Conservation (phyloP, 805 yeast species). For the Wickerhamomyces queroliae region DNA sequence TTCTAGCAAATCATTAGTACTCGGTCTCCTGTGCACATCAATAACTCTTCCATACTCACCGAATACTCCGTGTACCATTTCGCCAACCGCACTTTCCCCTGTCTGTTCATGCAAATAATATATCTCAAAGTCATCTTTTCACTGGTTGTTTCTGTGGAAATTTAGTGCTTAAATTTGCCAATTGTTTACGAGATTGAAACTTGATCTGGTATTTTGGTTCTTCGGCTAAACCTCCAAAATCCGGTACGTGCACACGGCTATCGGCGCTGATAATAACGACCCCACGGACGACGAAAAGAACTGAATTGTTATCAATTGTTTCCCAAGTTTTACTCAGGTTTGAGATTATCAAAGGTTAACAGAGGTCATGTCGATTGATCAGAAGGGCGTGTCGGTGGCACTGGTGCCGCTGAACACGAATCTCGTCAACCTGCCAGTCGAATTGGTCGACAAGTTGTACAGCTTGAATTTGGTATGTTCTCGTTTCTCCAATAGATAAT, state of each 20-base stretch:
- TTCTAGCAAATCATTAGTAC: conserved; percentile 24
- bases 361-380: background rate
- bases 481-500: background rate
- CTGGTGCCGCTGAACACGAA: conserved; percentile 37
- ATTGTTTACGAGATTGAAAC: too few relatives aligned
- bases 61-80: conserved; percentile 61
- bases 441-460: conserved; percentile 37
- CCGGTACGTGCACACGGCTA: too few relatives aligned
- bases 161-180: background rate
- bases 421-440: conserved; percentile 49
- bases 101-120: conserved; percentile 79
- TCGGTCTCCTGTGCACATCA: conserved; percentile 3
- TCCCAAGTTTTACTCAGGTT: background rate
- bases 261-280: background rate
- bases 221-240: too few relatives aligned
- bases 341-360: background rate
- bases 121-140: conserved; percentile 76
- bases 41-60: conserved; percentile 21
- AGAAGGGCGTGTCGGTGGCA: conserved; percentile 24
- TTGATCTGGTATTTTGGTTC: too few relatives aligned
- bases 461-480: conserved; percentile 42
- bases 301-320: too few relatives aligned
- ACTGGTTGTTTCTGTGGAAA: background rate
- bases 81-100: conserved; percentile 85
- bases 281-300: background rate